These are phyloP conservation scores for Colletotrichum siamense DNA, from an alignment of 2,329 filamentous ascomycete species.

Conservation along the genomic window DNA sequence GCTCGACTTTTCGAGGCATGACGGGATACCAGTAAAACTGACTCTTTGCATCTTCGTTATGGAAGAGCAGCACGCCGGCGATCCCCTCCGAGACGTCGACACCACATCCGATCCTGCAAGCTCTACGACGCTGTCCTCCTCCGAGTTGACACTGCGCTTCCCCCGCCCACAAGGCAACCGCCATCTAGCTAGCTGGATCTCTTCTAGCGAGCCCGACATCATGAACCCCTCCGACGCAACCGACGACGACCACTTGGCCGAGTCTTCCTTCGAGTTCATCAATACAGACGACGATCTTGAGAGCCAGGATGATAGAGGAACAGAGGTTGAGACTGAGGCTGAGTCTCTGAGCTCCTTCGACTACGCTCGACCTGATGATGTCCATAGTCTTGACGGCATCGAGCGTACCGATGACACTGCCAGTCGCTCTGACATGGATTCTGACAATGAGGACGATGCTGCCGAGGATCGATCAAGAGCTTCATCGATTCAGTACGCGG, in stretches of 20 bases:
- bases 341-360: conserved; percentile 58
- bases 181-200: conserved; percentile 64
- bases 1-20: conserved; percentile 36
- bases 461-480: conserved; percentile 29
- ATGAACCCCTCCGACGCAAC: conserved; percentile 51
- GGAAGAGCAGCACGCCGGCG: conserved; percentile 49
- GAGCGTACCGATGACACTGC: conserved; percentile 47
- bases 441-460: conserved; percentile 22
- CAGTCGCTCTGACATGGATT: conserved; percentile 16
- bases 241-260: conserved; percentile 52
- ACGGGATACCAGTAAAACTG: conserved; percentile 38
- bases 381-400: conserved; percentile 56
- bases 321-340: conserved; percentile 46
- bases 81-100: conserved; percentile 13
- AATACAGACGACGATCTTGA: conserved; percentile 59
- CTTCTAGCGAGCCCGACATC: conserved; percentile 61
- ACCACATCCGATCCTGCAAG: conserved; percentile 26
- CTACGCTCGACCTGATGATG: conserved; percentile 53
- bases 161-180: conserved; percentile 61
- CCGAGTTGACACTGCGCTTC: conserved; percentile 60
- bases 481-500: conserved; percentile 54
- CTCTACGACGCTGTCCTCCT: conserved; percentile 36
- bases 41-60: conserved; percentile 50
- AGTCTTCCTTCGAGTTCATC: conserved; percentile 64
- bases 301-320: conserved; percentile 53